Conservation (phyloP, 2,329 filamentous ascomycete species). For the Myriosclerotinia duriaeana region DNA sequence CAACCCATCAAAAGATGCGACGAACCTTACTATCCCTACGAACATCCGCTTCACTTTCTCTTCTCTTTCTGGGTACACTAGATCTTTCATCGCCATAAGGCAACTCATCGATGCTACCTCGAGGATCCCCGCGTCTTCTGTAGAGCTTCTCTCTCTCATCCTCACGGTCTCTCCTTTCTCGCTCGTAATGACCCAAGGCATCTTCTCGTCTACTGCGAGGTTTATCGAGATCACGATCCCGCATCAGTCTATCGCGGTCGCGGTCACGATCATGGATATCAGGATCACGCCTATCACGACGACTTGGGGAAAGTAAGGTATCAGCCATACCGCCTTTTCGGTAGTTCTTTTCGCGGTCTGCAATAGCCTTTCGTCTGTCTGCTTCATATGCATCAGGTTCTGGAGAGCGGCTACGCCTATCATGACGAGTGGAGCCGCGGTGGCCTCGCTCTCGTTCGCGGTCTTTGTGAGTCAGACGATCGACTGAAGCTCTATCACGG, state of each 20-base stretch:
- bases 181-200: slow-evolving; percentile 69
- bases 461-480: slow-evolving; percentile 45
- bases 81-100: slow-evolving; percentile 81
- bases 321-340: slow-evolving; percentile 74
- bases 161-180: slow-evolving; percentile 83
- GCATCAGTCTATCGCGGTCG: slow-evolving; percentile 36
- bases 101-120: slow-evolving; percentile 79
- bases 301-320: slow-evolving; percentile 51
- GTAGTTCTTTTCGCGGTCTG: slow-evolving; percentile 91
- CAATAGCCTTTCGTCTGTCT: slow-evolving; percentile 88
- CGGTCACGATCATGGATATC: slow-evolving; percentile 41
- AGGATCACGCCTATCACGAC: slow-evolving; percentile 43
- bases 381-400: slow-evolving; percentile 94
- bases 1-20: slow-evolving; percentile 1
- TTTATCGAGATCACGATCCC: slow-evolving; percentile 43
- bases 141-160: slow-evolving; percentile 87
- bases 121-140: slow-evolving; percentile 73
- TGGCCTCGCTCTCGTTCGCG: slow-evolving; percentile 63
- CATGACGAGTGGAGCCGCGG: slow-evolving; percentile 52
- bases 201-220: slow-evolving; percentile 58
- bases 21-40: slow-evolving; percentile 60
- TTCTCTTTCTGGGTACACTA: slow-evolving; percentile 66
- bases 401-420: slow-evolving; percentile 77
- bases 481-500: slow-evolving; percentile 54
- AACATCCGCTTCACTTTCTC: slow-evolving; percentile 73